These are phyloP conservation scores for Corylus heterophylla DNA, from an alignment of 306 rosid genomes.

Conservation along the genomic window DNA sequence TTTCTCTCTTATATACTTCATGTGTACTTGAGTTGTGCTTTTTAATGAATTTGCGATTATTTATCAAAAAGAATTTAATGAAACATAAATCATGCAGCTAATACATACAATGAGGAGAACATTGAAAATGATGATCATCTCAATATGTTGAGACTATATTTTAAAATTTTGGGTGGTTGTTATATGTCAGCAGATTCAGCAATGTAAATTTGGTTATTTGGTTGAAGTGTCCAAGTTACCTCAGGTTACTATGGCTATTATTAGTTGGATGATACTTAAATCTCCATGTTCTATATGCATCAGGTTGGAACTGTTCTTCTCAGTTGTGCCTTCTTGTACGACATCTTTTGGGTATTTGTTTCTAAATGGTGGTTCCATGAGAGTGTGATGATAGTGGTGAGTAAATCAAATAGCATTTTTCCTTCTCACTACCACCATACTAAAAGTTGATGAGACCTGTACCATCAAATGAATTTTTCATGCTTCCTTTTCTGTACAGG, in stretches of 20 bases:
- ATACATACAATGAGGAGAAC: background rate
- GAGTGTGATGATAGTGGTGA: slow-evolving; percentile 99
- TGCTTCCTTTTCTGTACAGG: slow-evolving; percentile 50
- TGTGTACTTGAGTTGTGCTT: no score
- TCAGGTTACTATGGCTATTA: background rate
- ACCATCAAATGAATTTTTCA: background rate
- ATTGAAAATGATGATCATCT: background rate
- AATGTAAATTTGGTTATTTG: background rate
- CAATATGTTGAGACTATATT: background rate
- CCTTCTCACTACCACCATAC: slow-evolving; percentile 1
- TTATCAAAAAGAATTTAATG: background rate
- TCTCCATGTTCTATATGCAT: slow-evolving; percentile 23
- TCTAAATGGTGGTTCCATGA: slow-evolving; percentile 96
- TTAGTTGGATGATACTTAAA: slow-evolving; percentile 1
- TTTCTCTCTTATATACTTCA: no score
- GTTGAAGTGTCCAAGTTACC: background rate
- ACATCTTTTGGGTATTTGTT: slow-evolving; percentile 97
- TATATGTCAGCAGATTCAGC: background rate
- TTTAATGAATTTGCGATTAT: no score
- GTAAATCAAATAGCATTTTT: slow-evolving; percentile 33
- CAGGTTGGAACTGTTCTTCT: slow-evolving; percentile 99
- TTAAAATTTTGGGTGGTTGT: background rate
- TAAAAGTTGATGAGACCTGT: background rate
- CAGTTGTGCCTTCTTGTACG: slow-evolving; percentile 90
- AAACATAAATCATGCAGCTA: background rate